Evolutionary conservation across 1,139 yeast species (phyloP), one percentile per base, ranked within the genome.

Genomic region (Saccharomyces uvarum): DNA sequence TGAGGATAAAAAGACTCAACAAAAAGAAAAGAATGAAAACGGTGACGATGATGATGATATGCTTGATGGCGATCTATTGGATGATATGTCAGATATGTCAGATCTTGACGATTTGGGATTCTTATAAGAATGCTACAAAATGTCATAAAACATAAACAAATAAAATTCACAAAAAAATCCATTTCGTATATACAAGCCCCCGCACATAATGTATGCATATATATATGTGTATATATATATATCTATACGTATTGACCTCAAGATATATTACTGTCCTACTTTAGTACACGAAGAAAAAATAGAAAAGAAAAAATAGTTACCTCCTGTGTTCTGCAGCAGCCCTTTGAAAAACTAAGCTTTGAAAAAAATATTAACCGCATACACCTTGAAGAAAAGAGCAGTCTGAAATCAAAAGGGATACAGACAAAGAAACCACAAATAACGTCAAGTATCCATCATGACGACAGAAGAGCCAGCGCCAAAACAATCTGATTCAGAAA

Each of bases 141-240:
- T 57, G 68, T 81, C 44, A 63, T 84, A 60, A 91, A 91, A 68
- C 96, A 96, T 6, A 60, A 86, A 24, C 65, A 38, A 38, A 21
- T 38, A 11, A 13, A 9, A 38, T 19, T 38, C 44, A 19, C 19
- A 19, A 38, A 7, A 19, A 19, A 9, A 38, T 19, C 5, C 19
- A 5, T 19, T 38, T 9, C 11, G 24, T 38, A 19, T 38, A 38
- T 38, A 38, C 44, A 16, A 19, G 44, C 19, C 19, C n/a, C 19
- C n/a, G 11, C 26, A 24, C 26, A 24, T 24, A 24, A 24, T 24
- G 26, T 33, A 33, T 8, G 13, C 13, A 9, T n/a, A 33, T n/a
- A 33, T 33, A 33, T 33, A 33, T n/a, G n/a, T n/a, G n/a, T n/a
- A n/a, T n/a, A n/a, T 33, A n/a, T 33, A 38, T 33, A 38, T 38